phyloP scores from a whole-genome alignment of 1,139 yeast genomes.

The Magnusiomyces magnusii region DNA sequence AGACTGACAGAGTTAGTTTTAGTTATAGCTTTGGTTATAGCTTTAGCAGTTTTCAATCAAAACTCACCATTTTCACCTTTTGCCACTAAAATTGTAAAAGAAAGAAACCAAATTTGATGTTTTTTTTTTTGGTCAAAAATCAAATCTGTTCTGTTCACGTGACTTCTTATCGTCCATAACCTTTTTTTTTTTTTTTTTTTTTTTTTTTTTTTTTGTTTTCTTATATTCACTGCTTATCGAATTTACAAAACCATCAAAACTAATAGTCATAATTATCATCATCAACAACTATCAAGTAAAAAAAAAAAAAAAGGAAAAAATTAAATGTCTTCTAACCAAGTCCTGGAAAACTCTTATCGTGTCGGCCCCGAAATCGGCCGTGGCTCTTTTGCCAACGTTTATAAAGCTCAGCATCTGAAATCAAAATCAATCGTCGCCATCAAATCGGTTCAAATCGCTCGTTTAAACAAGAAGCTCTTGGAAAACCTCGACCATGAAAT shows the following conservation, averaged over 20 bases:
- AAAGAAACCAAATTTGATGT: no score
- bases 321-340: neutral
- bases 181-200: neutral
- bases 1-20: neutral
- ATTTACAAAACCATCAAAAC: neutral
- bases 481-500: slow-evolving; percentile 92
- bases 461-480: slow-evolving; percentile 74
- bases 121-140: neutral
- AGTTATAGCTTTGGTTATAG: no score
- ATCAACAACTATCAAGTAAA: neutral
- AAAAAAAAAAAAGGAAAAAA: no score
- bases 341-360: slow-evolving; percentile 31
- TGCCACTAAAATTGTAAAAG: no score
- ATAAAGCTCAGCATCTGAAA: slow-evolving; percentile 49
- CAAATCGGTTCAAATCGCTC: slow-evolving; percentile 77
- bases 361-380: slow-evolving; percentile 78
- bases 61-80: neutral
- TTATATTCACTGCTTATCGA: neutral
- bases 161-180: neutral
- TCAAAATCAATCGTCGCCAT: slow-evolving; percentile 67
- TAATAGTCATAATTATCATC: neutral
- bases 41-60: no score
- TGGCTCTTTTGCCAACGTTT: slow-evolving; percentile 94
- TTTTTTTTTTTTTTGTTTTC: neutral
- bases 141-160: neutral